Conservation (phyloP, 805 yeast species). For the Candida gorgasii region DNA sequence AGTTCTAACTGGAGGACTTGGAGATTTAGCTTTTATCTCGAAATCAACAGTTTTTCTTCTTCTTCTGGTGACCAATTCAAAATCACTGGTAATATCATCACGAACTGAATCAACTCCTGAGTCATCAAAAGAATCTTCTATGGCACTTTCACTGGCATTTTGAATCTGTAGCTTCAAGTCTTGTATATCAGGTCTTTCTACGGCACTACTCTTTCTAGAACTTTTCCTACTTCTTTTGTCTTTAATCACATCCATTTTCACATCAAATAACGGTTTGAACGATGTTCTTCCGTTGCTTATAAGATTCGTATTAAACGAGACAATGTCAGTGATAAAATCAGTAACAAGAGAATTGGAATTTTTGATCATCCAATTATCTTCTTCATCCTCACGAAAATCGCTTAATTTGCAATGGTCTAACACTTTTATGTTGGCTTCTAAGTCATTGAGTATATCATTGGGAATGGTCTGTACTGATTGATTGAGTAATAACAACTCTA, state of each 20-base stretch:
- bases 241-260: conserved; percentile 20
- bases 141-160: conserved; percentile 20
- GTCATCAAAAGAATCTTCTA: conserved; percentile 18
- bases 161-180: conserved; percentile 26
- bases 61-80: conserved; percentile 29
- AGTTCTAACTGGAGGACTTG: conserved; percentile 9
- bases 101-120: background rate
- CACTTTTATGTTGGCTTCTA: conserved; percentile 29
- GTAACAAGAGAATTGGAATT: conserved; percentile 20
- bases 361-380: conserved; percentile 23
- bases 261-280: conserved; percentile 39
- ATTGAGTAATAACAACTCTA: conserved; percentile 61
- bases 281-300: conserved; percentile 36
- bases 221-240: conserved; percentile 21
- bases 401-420: conserved; percentile 29
- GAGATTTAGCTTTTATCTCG: conserved; percentile 4
- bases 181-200: conserved; percentile 18
- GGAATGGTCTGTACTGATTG: conserved; percentile 28
- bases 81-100: conserved; percentile 13
- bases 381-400: conserved; percentile 22
- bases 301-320: conserved; percentile 29
- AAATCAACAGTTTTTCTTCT: conserved; percentile 9
- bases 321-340: conserved; percentile 22
- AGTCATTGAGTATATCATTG: conserved; percentile 21
- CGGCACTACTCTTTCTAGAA: conserved; percentile 24